Percentiles rank a stretch among this genome's conserved stretches.
Evolutionary conservation across 2,329 filamentous ascomycete species (phyloP).

Genomic region (Hansfordia pulvinata): DNA sequence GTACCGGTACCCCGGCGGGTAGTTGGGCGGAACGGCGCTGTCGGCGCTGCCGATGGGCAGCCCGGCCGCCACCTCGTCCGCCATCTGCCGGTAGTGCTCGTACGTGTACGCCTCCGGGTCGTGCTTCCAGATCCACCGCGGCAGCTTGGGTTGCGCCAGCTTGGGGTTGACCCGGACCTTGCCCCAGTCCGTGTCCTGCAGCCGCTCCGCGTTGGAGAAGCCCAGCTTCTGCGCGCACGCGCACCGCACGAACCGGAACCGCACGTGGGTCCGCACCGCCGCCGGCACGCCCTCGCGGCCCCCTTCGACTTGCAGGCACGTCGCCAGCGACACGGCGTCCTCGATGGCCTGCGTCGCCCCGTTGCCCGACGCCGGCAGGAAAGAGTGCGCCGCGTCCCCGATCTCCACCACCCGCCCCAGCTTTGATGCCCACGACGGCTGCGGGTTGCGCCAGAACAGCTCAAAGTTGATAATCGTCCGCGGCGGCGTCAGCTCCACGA

Average conservation of each 20-base stretch:
- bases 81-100: conserved; percentile 19
- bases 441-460: conserved; percentile 25
- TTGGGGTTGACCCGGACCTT: conserved; percentile 17
- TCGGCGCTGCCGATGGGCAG: conserved; percentile 15
- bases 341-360: conserved; percentile 28
- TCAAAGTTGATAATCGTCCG: conserved; percentile 23
- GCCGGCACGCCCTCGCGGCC: conserved; percentile 16
- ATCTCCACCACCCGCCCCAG: conserved; percentile 20
- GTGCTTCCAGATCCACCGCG: conserved; percentile 22
- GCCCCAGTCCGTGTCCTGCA: conserved; percentile 21
- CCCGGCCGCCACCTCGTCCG: conserved; percentile 16
- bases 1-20: conserved; percentile 20
- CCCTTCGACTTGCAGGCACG: conserved; percentile 21
- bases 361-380: conserved; percentile 25
- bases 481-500: conserved; percentile 17
- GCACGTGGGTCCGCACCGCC: conserved; percentile 20
- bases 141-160: conserved; percentile 19
- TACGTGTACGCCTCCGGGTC: conserved; percentile 22
- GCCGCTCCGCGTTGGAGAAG: conserved; percentile 21
- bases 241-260: conserved; percentile 20
- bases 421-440: conserved; percentile 21
- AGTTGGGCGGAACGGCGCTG: conserved; percentile 18
- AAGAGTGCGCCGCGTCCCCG: conserved; percentile 25
- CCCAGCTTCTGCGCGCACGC: conserved; percentile 23
- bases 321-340: conserved; percentile 22